Base-by-base conservation (phyloP, 176 grass and related monocot species). In the Metroxylon sagu region DNA sequence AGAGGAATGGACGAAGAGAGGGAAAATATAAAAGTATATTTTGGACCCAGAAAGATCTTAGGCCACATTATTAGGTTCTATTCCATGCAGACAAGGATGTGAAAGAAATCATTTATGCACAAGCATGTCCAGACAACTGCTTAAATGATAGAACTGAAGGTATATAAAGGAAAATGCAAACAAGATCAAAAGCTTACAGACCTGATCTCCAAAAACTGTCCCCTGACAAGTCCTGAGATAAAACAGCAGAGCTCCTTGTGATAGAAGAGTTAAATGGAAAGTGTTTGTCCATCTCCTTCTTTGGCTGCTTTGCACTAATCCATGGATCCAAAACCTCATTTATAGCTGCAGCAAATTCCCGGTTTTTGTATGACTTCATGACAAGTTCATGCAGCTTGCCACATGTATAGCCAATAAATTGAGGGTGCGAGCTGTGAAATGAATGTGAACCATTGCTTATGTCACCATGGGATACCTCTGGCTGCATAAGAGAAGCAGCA, bases 291-390 rank as follows among this genome's bases (percentile, higher is more conserved):
- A 87, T 77, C 77, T 91, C 92, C 56, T 89, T 91, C 78, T 85
- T 98, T 60, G 81, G 87, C 56, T 98, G 93, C 79, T 88, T 98
- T 76, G 79, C 74, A 79, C 68, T 72, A 35, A 98, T 87, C 93
- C 93, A 98, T 80, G 93, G 93, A 81, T 92, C 93, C 79, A 98
- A 89, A 27, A 98, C 93, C 68, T 98, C 93, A 17, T 92, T 98
- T 70, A 98, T 92, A 75, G 88, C 80, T 73, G 80, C 86, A 60
- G 93, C 75, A 85, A 98, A 83, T 26, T 98, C 93, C 79, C 93
- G 82, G 63, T 74, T 98, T 81, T 98, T 98, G 81, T 87, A 98
- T 70, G 85, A 88, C 55, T 77, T 98, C 93, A 92, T 98, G 52
- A 98, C 93, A 52, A 98, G 68, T 67, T 98, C 93, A 80, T 98